Base-by-base conservation (phyloP, 108 stramenopile genomes). In the Skeletonema potamos region DNA sequence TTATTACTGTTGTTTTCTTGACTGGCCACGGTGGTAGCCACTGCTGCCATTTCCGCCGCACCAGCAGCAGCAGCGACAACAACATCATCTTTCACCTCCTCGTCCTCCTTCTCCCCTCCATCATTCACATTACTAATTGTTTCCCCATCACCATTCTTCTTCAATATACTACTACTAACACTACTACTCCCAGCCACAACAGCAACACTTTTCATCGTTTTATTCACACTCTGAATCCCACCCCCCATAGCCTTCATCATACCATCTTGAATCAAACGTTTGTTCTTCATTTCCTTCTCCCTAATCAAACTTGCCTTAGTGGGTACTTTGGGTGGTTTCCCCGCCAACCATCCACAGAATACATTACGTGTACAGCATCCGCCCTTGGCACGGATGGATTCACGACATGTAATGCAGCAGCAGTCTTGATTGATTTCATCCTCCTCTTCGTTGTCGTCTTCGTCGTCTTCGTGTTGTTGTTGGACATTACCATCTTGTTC, bases 271-370 rank as follows among this genome's bases (percentile, higher is more conserved):
- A 64, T 57, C 22, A 54, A 26, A 3, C 54, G 55, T 17, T 57
- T 51, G 0, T 64, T 2, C 54, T 17, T 64, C 54, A 64, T 18
- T 9, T 18, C 54, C 22, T n/a, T 2, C 1, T 64, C 63, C 18
- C 51, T 56, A 10, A 5, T 12, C 63, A 64, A 57, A 57, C 63
- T 64, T 12, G 2, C 12, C n/a, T 1, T 57, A 0, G 54, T 64
- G 4, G 63, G 63, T 0, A 46, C 27, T 0, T 4, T 22, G 0
- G 51, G 46, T 17, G 54, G 54, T 44, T 57, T 54, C 18, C 63
- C 63, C 54, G 63, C 63, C 54, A 64, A 17, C 63, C 63, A 64
- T 26, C 63, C 63, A 44, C 63, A 64, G n/a, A 30, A 59, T 6
- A 64, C 63, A 26, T 64, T 64, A n/a, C 46, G 48, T 7, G 63